Conservation (phyloP, 2,329 filamentous ascomycete species). For the Fusarium sp. region DNA sequence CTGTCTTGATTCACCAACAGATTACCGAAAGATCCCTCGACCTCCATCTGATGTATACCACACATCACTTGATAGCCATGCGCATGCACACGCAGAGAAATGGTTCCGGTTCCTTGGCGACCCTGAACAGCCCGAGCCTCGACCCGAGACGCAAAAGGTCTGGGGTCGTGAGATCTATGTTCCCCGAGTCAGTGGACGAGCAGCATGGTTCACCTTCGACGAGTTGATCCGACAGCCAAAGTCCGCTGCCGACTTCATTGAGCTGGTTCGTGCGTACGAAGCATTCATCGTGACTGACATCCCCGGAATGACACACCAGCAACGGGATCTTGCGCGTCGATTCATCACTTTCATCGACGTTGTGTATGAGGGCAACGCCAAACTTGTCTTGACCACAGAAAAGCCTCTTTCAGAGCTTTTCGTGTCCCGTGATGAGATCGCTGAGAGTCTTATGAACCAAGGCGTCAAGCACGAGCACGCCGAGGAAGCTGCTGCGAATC, state of each 20-base stretch:
- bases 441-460: constrained; percentile 67
- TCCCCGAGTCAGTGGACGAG: constrained; percentile 86
- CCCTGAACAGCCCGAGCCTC: constrained; percentile 79
- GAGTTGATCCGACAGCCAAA: constrained; percentile 91
- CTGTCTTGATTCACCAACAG: constrained; percentile 93
- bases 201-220: constrained; percentile 92
- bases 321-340: constrained; percentile 87
- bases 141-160: constrained; percentile 82
- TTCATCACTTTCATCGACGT: constrained; percentile 99
- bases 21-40: constrained; percentile 96
- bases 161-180: constrained; percentile 94
- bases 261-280: constrained; percentile 89
- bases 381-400: constrained; percentile 91
- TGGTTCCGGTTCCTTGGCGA: constrained; percentile 98
- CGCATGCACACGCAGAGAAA: constrained; percentile 85
- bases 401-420: constrained; percentile 90
- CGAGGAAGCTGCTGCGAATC: constrained; percentile 78
- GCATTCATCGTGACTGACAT: constrained; percentile 93
- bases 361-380: constrained; percentile 92
- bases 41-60: constrained; percentile 96
- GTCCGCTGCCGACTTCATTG: constrained; percentile 94
- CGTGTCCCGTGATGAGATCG: constrained; percentile 78
- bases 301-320: constrained; percentile 88
- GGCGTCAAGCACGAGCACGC: constrained; percentile 57
- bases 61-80: constrained; percentile 83